Evolutionary conservation across 768 basidiomycete species (phyloP), one percentile per base, ranked within the genome.

Genomic region (Scleroderma bovista): DNA sequence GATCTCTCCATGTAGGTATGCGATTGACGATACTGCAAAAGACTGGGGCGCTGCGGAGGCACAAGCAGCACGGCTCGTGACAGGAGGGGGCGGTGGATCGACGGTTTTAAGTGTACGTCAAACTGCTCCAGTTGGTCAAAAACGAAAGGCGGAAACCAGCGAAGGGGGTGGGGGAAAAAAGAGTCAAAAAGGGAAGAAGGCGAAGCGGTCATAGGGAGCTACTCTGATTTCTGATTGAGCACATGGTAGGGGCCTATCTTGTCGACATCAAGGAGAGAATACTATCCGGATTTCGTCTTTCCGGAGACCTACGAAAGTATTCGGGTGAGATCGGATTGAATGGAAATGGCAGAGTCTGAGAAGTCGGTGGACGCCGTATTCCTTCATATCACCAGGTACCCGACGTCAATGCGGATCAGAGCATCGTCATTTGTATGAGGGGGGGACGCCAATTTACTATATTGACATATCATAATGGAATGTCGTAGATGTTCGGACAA

Each of bases 21-120:
- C 85, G 23, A 93, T 97, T 57, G 76, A 87, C 57, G 81, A 84
- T 57, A 65, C 72, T 0, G 71, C 76, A 15, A 71, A 78, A 24
- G 89, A 95, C 64, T 95, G 91, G 87, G 72, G 75, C 33, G 67
- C 68, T 23, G 92, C 88, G 4, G 86, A 92, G 62, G 72, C 75
- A 19, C 89, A 93, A 63, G 81, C 93, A 3, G 66, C 75, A 32
- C 73, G 73, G 44, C 61, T 80, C 39, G 69, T 67, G 20, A 74
- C n/a, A n/a, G n/a, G 68, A 3, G 68, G 61, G 16, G 61, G 51
- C 15, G 76, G 75, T 31, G 80, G 77, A 48, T 79, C 84, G 29
- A 86, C 84, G 1, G 79, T 93, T 13, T 78, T 95, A 39, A 93
- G 86, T 58, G 76, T 96, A 19, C 90, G 87, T 65, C 68, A 71